Evolutionary conservation across 441 rosid genomes (phyloP), one percentile per base, ranked within the genome.

Genomic region (Corymbia citriodora): DNA sequence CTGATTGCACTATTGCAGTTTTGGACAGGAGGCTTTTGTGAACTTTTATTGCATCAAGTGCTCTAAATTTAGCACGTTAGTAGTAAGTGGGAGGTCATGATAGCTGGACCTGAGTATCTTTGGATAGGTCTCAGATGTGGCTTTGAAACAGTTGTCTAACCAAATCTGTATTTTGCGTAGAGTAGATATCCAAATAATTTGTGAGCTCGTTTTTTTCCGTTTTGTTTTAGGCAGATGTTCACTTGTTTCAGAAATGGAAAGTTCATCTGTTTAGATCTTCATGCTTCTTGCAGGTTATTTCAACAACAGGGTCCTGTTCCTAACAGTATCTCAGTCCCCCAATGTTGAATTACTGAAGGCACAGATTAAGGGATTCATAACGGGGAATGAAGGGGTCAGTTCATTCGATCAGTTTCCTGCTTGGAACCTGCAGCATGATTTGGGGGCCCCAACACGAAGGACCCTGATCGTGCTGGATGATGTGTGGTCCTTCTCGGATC

Each of bases 311-410:
- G 89, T 96, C 92, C 90, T 96, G 94, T 96, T 96, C 92, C 90
- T 96, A 90, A 97, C 96, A 2, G 98, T 96, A 29, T 98, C 99
- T 45, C 98, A 96, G 89, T 97, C 99, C 87, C 99, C 99, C 14
- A 92, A 96, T 91, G 36, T 95, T 82, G 96, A 94, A 90, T 93
- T 87, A 49, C 87, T 97, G 53, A 95, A 89, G 91, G 87, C 91
- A 27, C 90, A 16, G 90, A 94, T 96, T 17, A 92, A 88, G 94
- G 91, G 89, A 36, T 96, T 93, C 90, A 57, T 97, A 55, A 89
- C 91, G 40, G 97, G 95, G 55, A 57, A 55, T 82, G 91, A 94
- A 88, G 92, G 85, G 16, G 25, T 72, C 57, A 93, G 90, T 86
- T 54, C 88, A 72, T 61, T 88, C 49, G 50, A 90, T 89, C 52